Base-by-base conservation (phyloP, 202 grass and related monocot genomes). In the Saccharum hybrid region DNA sequence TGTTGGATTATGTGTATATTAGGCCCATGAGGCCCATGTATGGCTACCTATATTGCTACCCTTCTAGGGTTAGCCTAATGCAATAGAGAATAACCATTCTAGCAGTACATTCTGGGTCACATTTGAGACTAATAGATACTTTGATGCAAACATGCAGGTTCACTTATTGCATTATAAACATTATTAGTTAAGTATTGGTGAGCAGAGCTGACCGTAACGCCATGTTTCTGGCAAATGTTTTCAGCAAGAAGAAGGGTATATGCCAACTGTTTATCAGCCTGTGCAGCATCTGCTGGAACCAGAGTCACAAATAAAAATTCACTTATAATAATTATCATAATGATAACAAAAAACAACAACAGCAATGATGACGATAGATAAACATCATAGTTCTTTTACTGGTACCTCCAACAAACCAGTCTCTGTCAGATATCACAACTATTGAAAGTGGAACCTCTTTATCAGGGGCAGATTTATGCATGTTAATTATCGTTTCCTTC, bases 231-330 rank as follows among this genome's bases (percentile, higher is more conserved):
- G 87, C 96, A 98, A 81, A 98, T 98, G 74, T 84, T 93, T 90
- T 98, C 92, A 91, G 91, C 93, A 87, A 95, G 92, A 68, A 98
- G 88, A 85, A 98, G 82, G 31, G 90, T 93, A 89, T 98, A 93
- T 76, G 96, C 93, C 61, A 90, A 88, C 74, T 98, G 92, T 85
- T 98, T 98, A 87, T 98, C 92, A 77, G 87, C 89, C 33, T 98
- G 92, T 78, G 83, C 83, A 72, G 92, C 82, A 88, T 98, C 96
- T 95, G 85, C 37, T 82, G 51, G 84, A 90, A 63, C 4, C 60
- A 88, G 66, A 71, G 52, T 45, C 63, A 83, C 51, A 79, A 12
- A 69, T 79, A 67, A 88, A 78, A 60, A 21, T 60, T 80, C 56
- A 23, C 74, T 81, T 22, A 74, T 21, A 36, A 88, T 61, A 73